Percentiles rank a stretch among this genome's conserved stretches.
Conservation (phyloP, 345 rosid species). For the Microcos paniculata region DNA sequence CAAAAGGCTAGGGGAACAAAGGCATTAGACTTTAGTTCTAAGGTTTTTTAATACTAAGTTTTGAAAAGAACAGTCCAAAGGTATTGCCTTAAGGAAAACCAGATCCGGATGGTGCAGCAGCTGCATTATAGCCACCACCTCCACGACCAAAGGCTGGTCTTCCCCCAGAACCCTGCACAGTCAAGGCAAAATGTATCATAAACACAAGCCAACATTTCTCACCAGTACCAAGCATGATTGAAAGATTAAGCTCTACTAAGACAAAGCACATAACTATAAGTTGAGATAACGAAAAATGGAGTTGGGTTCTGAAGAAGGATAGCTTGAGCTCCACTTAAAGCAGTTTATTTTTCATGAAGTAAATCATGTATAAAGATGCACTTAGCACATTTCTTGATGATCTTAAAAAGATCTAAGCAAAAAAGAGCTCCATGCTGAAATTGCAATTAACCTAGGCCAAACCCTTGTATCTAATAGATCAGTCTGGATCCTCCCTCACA, state of each 20-base stretch:
- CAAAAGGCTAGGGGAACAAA: background rate
- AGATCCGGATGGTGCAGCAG: conserved; percentile 52
- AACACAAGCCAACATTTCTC: background rate
- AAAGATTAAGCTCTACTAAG: background rate
- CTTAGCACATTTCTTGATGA: background rate
- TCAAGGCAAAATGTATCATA: background rate
- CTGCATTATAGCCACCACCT: conserved; percentile 55
- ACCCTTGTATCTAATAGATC: background rate
- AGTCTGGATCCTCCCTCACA: background rate
- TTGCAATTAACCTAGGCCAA: background rate
- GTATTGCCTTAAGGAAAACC: conserved; percentile 38
- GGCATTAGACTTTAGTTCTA: background rate
- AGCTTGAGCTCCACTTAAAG: background rate
- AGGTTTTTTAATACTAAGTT: background rate
- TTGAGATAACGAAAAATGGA: background rate
- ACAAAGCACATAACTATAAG: background rate
- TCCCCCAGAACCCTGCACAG: conserved; percentile 54
- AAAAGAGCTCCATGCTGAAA: background rate
- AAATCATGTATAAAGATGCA: background rate
- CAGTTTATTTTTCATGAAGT: background rate
- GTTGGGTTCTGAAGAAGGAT: background rate
- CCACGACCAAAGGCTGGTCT: conserved; percentile 84
- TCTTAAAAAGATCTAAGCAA: background rate
- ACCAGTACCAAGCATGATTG: background rate
- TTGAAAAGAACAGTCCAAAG: background rate